Conservation (phyloP, 2,329 filamentous ascomycete genomes). For the Tolypocladium sp. region DNA sequence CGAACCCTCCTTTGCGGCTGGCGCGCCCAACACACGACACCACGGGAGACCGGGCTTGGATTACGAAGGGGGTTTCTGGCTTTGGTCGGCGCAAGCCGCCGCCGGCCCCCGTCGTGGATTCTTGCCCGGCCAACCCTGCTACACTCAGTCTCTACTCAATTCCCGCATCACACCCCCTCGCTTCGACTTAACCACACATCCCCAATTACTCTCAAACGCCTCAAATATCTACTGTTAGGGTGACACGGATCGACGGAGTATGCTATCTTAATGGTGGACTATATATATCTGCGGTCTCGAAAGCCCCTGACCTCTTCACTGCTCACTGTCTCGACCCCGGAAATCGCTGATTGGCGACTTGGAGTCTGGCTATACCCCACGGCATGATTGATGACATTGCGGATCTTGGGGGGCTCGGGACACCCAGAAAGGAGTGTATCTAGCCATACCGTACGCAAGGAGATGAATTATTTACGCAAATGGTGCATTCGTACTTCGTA, state of each 20-base stretch:
- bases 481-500: background rate
- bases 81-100: background rate
- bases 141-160: conserved; percentile 16
- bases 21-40: background rate
- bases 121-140: background rate
- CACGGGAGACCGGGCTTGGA: background rate
- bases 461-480: conserved; percentile 7
- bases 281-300: conserved; percentile 8
- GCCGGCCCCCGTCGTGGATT: background rate
- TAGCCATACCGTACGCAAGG: conserved; percentile 12
- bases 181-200: background rate
- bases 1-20: background rate
- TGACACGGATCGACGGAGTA: conserved; percentile 6
- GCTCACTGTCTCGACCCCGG: conserved; percentile 4
- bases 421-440: conserved; percentile 13
- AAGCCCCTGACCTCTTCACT: conserved; percentile 9
- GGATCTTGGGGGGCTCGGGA: conserved; percentile 8
- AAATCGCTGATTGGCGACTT: conserved; percentile 1
- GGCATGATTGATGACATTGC: conserved; percentile 12
- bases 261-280: conserved; percentile 9
- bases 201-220: background rate
- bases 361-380: conserved; percentile 9
- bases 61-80: background rate
- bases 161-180: conserved; percentile 13
- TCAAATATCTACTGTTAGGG: background rate